Evolutionary conservation across 257 asterid species (phyloP).

Genomic region (Gardenia jasminoides): DNA sequence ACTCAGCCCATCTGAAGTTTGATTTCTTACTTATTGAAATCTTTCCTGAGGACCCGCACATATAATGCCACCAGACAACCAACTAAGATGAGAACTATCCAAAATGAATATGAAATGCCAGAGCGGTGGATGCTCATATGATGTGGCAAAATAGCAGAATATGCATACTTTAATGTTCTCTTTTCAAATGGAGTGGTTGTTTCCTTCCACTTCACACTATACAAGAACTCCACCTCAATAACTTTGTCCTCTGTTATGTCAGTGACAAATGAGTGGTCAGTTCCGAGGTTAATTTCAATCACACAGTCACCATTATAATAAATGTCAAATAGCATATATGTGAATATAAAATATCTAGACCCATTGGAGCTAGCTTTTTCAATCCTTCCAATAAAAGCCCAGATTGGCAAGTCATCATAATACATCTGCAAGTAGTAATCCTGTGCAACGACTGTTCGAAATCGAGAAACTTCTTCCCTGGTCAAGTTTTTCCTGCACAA

Average conservation of each 20-base stretch:
- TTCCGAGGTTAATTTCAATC: neutral
- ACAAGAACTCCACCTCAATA: conserved; percentile 20
- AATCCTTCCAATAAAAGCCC: conserved; percentile 27
- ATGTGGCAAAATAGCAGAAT: conserved; percentile 11
- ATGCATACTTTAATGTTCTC: conserved; percentile 14
- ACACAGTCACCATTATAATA: conserved; percentile 14
- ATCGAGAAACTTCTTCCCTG: conserved; percentile 22
- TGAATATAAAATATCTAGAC: conserved; percentile 13
- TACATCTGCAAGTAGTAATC: conserved; percentile 17
- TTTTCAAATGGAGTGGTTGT: conserved; percentile 12
- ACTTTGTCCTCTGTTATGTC: conserved; percentile 22
- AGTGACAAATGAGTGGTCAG: neutral
- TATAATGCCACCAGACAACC: neutral
- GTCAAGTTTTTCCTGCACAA: conserved; percentile 22
- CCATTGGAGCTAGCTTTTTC: conserved; percentile 3
- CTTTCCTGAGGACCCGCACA: conserved; percentile 14
- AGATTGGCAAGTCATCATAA: conserved; percentile 13
- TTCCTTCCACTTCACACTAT: conserved; percentile 18
- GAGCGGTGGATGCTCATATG: conserved; percentile 16
- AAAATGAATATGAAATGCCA: conserved; percentile 17
- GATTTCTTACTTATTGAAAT: conserved; percentile 15
- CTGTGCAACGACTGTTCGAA: conserved; percentile 15
- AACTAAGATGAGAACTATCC: neutral
- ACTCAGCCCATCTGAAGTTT: neutral
- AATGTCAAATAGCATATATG: conserved; percentile 11